These are phyloP conservation scores for Castanea sativa DNA, from an alignment of 306 rosid genomes.

Conservation along the genomic window DNA sequence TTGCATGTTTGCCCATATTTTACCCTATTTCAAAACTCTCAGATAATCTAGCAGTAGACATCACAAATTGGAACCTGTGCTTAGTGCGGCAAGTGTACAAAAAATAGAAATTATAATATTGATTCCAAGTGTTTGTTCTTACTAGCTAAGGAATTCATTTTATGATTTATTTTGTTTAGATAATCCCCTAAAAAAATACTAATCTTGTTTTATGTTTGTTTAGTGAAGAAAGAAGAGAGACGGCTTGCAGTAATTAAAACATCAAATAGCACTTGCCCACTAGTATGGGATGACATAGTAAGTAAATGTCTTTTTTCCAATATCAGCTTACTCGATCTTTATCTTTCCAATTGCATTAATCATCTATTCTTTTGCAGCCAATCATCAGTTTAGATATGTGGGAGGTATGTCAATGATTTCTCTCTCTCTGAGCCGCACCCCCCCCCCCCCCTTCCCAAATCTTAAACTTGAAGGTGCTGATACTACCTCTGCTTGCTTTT, in stretches of 20 bases:
- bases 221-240: conserved; percentile 87
- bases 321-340: conserved; percentile 9
- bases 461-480: conserved; percentile 28
- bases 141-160: background rate
- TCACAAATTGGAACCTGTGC: background rate
- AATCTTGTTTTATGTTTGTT: conserved; percentile 20
- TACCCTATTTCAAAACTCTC: background rate
- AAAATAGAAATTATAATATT: background rate
- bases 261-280: conserved; percentile 73
- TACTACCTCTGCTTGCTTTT: conserved; percentile 15
- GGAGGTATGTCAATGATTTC: conserved; percentile 64
- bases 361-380: conserved; percentile 65
- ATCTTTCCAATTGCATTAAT: conserved; percentile 21
- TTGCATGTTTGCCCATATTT: background rate
- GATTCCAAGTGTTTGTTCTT: background rate
- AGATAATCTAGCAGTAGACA: background rate
- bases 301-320: conserved; percentile 29
- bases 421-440: conserved; percentile 19
- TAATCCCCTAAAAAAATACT: background rate
- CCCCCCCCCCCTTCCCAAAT: background rate
- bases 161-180: conserved; percentile 10
- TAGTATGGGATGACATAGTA: conserved; percentile 87
- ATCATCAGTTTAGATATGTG: conserved; percentile 85
- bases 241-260: conserved; percentile 65
- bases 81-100: background rate